These are phyloP conservation scores for Ormosia semicastrata DNA, from an alignment of 306 rosid genomes.

Conservation along the genomic window DNA sequence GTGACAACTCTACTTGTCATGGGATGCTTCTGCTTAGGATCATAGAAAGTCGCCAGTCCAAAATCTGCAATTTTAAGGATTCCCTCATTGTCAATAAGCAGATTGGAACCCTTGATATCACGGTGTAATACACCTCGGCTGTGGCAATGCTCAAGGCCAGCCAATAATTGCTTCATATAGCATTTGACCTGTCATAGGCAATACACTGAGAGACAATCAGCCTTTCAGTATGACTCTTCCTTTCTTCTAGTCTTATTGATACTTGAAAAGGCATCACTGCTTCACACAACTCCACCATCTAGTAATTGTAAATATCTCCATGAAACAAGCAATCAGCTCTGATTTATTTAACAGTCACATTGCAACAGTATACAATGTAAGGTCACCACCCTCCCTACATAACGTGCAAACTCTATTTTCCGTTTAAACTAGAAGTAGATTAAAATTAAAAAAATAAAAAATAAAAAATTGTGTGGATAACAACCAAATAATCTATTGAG, in stretches of 20 bases:
- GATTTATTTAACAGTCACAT: neutral
- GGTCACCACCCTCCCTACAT: neutral
- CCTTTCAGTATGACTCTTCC: neutral
- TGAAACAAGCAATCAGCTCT: conserved; percentile 7
- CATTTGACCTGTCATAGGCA: conserved; percentile 68
- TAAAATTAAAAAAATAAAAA: neutral
- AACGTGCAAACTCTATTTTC: neutral
- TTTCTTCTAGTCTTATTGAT: neutral
- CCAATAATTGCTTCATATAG: conserved; percentile 79
- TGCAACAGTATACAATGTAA: neutral
- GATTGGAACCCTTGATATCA: conserved; percentile 91
- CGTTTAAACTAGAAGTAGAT: neutral
- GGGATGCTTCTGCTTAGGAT: conserved; percentile 62
- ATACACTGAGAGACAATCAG: conserved; percentile 34
- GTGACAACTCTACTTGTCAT: conserved; percentile 96
- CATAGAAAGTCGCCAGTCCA: conserved; percentile 75
- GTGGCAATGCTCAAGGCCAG: conserved; percentile 97
- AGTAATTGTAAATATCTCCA: neutral
- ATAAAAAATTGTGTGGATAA: neutral
- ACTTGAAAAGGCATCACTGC: neutral
- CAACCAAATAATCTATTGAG: neutral
- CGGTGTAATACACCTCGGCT: conserved; percentile 85
- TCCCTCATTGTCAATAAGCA: conserved; percentile 78
- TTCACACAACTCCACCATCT: neutral
- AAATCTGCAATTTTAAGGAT: conserved; percentile 86